Percentiles rank a stretch among this genome's conserved stretches.
Evolutionary conservation across 345 rosid genomes (phyloP).

Genomic region (Salix dunnii): DNA sequence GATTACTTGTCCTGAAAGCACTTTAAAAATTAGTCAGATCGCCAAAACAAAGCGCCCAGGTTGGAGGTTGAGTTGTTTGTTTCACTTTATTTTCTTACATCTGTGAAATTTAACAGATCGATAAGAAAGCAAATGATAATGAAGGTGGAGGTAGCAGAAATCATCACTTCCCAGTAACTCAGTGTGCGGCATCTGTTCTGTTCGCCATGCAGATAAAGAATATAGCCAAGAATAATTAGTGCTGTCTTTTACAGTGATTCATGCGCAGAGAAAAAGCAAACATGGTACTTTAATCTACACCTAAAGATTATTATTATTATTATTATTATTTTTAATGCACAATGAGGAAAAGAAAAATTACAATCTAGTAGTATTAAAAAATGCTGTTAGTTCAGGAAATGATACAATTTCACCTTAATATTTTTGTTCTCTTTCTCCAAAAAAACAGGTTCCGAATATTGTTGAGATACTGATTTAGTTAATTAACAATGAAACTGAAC

Average conservation of each 20-base stretch:
- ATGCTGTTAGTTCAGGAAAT: not conserved
- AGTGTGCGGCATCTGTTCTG: slow-evolving; percentile 5
- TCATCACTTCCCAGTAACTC: slow-evolving; percentile 9
- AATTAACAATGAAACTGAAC: no score
- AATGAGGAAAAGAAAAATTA: no score
- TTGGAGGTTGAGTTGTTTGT: not conserved
- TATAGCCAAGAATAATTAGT: not conserved
- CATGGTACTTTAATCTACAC: not conserved
- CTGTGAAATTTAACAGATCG: not conserved
- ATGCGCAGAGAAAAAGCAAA: not conserved
- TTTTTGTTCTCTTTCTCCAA: not conserved
- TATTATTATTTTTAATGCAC: no score
- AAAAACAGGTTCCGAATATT: not conserved
- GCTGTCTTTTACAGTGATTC: slow-evolving; percentile 20
- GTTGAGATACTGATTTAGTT: not conserved
- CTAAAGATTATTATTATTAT: not conserved
- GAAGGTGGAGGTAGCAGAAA: slow-evolving; percentile 4
- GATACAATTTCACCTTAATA: not conserved
- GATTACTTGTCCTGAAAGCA: not conserved
- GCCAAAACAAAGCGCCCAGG: not conserved
- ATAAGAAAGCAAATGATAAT: not conserved
- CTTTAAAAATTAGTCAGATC: not conserved
- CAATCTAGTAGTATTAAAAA: no score
- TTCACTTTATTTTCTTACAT: not conserved
- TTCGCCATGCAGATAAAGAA: slow-evolving; percentile 7